A percentile compares a stretch with the other conserved stretches of the same genome.
Evolutionary conservation across 2,329 filamentous ascomycete species (phyloP).

Genomic region (Cadophora sp.): DNA sequence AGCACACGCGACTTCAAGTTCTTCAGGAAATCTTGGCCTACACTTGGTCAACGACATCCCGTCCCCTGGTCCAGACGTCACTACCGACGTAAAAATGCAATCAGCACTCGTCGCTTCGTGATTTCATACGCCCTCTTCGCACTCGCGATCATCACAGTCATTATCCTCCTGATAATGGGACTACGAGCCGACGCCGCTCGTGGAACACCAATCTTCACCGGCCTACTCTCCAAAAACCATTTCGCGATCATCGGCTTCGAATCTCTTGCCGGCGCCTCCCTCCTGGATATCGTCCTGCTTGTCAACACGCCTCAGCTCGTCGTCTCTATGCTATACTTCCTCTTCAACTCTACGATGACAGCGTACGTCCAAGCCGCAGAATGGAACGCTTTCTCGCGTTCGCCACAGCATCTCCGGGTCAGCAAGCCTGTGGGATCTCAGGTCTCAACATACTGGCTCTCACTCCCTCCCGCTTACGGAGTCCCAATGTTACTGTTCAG

Average conservation of each 20-base stretch:
- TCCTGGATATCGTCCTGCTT: not conserved
- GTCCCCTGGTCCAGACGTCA: not conserved
- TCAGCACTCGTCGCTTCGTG: not conserved
- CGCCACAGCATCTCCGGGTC: not conserved
- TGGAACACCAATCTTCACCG: slow-evolving; percentile 1
- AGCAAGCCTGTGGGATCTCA: not conserved
- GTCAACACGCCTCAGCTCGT: not conserved
- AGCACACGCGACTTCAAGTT: not conserved
- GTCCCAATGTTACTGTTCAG: not conserved
- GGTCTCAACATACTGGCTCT: not conserved
- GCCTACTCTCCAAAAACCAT: slow-evolving; percentile 4
- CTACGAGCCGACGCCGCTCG: slow-evolving; percentile 3
- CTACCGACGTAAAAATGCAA: not conserved
- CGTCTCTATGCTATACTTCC: not conserved
- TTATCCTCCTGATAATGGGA: not conserved
- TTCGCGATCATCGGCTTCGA: slow-evolving; percentile 6
- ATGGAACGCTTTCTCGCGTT: not conserved
- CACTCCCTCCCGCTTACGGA: not conserved
- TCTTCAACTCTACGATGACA: not conserved
- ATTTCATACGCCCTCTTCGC: not conserved
- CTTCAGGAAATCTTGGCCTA: not conserved
- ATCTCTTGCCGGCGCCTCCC: not conserved
- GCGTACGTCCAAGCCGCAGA: not conserved
- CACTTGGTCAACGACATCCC: not conserved
- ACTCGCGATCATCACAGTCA: not conserved